phyloP scores from a whole-genome alignment of 176 grass and related monocot genomes.

The Triticum turgidum region DNA sequence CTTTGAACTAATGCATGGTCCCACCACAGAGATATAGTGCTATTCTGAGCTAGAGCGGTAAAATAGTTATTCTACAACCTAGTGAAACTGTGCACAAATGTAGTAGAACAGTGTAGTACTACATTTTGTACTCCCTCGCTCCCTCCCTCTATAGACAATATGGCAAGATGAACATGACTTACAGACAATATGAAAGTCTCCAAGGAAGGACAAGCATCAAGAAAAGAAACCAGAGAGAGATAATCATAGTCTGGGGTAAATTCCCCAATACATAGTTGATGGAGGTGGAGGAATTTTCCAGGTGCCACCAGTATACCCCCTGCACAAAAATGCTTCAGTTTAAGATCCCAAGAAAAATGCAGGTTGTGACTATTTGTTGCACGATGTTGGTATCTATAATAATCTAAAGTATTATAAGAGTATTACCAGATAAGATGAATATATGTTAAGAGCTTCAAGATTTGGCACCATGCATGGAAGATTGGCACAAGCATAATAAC shows the following conservation, averaged over 20 bases:
- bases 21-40: not conserved
- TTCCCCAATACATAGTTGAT: not conserved
- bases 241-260: not conserved
- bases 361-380: not conserved
- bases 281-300: constrained; percentile 13
- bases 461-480: no score
- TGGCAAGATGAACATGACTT: not conserved
- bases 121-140: not conserved
- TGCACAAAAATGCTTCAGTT: constrained; percentile 2
- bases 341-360: not conserved
- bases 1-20: not conserved
- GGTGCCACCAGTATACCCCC: not conserved
- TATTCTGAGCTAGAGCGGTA: no score
- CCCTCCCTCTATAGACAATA: not conserved
- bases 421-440: not conserved
- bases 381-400: not conserved
- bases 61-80: no score
- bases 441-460: no score
- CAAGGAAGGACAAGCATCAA: constrained; percentile 6
- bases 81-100: no score
- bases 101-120: no score
- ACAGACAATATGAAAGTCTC: not conserved
- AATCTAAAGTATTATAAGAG: not conserved
- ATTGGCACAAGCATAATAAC: no score
- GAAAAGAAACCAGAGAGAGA: not conserved